A percentile compares a stretch with the other conserved stretches of the same genome.
phyloP scores from a whole-genome alignment of 2,329 filamentous ascomycete species.

The Cadophora malorum region DNA sequence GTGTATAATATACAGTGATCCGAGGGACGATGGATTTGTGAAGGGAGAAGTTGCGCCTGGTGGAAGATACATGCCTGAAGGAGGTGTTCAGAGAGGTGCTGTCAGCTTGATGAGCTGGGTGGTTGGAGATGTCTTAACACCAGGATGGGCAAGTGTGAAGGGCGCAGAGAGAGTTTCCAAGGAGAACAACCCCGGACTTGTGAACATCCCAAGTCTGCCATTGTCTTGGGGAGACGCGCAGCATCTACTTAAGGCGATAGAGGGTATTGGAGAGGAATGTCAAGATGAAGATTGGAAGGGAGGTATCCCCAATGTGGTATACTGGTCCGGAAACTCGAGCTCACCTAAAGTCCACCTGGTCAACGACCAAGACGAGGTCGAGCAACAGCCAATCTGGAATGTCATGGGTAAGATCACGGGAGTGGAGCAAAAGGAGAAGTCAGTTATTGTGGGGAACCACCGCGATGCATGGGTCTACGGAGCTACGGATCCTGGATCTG shows the following conservation, averaged over 20 bases:
- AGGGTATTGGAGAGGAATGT: constrained; percentile 74
- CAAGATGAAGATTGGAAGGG: constrained; percentile 73
- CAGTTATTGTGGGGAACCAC: constrained; percentile 89
- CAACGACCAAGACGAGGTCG: constrained; percentile 85
- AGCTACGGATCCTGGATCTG: constrained; percentile 83
- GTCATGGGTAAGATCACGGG: constrained; percentile 84
- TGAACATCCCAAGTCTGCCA: constrained; percentile 87
- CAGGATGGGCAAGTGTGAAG: constrained; percentile 78
- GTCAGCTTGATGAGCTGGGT: constrained; percentile 85
- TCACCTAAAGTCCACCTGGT: constrained; percentile 81
- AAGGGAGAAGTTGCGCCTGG: constrained; percentile 76
- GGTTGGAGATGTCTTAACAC: constrained; percentile 89
- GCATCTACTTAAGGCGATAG: constrained; percentile 74
- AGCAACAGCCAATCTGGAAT: constrained; percentile 89
- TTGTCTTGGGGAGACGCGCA: constrained; percentile 90
- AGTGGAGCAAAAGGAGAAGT: constrained; percentile 82
- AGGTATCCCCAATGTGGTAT: constrained; percentile 78
- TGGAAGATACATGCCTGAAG: constrained; percentile 79
- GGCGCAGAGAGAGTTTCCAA: constrained; percentile 70
- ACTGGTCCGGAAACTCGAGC: constrained; percentile 81
- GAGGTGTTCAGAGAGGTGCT: constrained; percentile 81
- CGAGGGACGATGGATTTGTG: constrained; percentile 80
- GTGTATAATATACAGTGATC: constrained; percentile 92
- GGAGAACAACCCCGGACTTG: constrained; percentile 74
- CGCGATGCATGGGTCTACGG: constrained; percentile 93